Evolutionary conservation across 176 grass and related monocot species (phyloP), one percentile per base, ranked within the genome.

Genomic region (Leersia perrieri): DNA sequence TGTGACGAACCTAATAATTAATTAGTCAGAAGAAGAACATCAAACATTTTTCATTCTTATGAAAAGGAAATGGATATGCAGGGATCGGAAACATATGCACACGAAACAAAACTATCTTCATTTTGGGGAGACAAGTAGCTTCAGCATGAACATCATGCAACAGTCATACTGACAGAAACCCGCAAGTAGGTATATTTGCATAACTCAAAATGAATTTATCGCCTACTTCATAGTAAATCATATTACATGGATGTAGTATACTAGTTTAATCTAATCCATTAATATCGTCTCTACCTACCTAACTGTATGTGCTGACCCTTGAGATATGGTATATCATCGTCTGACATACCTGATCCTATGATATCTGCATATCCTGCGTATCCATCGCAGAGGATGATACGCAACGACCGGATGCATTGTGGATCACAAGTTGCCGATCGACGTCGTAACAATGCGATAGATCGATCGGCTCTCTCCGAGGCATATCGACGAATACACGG

Each of bases 381-480:
- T 75, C 78, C 78, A 28, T 27, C 18, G 11, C 35, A 13, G 14
- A 73, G 63, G 76, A 86, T 79, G 79, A 32, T 63, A 65, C 53
- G 25, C 42, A 42, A 33, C 60, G 33, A 20, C 55, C 27, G 33
- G 10, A 51, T 16, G 60, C 69, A 33, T 10, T 77, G 44, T 79
- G 86, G 86, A 88, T 88, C 80, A 83, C 86, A 88, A 11, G 75
- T 68, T 73, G 80, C 29, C 74, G 15, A 70, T 69, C 26, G 22
- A 28, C 13, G 44, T 44, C 18, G 30, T 16, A 26, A 9, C 74
- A 7, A 30, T 12, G 57, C 4, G 55, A 53, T 22, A 16, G 45
- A 49, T 20, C 4, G 16, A 51, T 51, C 5, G 72, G 13, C 30
- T 30, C 15, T 34, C 5, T 39, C 34, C 5, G 11, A 38, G 35